phyloP scores from a whole-genome alignment of 345 rosid species.

The Populus ilicifolia region DNA sequence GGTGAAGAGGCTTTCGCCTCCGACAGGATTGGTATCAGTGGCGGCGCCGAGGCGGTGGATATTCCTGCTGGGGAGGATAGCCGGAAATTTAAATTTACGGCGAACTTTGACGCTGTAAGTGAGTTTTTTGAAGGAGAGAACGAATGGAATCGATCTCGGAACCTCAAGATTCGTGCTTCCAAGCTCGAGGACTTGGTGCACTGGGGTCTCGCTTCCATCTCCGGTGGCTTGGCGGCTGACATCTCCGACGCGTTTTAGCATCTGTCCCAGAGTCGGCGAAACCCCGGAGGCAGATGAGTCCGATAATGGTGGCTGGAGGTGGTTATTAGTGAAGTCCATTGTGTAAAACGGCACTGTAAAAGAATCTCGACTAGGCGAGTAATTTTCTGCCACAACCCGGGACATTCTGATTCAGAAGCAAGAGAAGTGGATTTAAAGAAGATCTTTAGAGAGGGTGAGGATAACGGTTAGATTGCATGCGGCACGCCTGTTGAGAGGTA shows the following conservation, averaged over 20 bases:
- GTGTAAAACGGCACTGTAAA: slow-evolving; percentile 26
- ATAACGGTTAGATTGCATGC: slow-evolving; percentile 12
- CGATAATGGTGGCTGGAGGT: neutral
- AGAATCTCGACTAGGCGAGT: slow-evolving; percentile 12
- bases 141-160: slow-evolving; percentile 53
- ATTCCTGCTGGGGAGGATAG: slow-evolving; percentile 18
- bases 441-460: neutral
- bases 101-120: slow-evolving; percentile 65
- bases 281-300: neutral
- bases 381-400: slow-evolving; percentile 41
- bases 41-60: slow-evolving; percentile 16
- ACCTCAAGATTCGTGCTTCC: slow-evolving; percentile 22
- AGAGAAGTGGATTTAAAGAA: neutral
- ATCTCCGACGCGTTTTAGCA: slow-evolving; percentile 72
- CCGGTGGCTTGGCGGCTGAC: slow-evolving; percentile 56
- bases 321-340: neutral
- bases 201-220: slow-evolving; percentile 62
- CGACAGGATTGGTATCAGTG: slow-evolving; percentile 30
- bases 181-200: slow-evolving; percentile 46
- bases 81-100: slow-evolving; percentile 43
- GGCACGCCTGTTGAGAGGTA: neutral
- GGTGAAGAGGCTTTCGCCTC: slow-evolving; percentile 37
- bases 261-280: slow-evolving; percentile 60
- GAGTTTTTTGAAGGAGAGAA: slow-evolving; percentile 67
- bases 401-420: slow-evolving; percentile 27